Evolutionary conservation across 768 basidiomycete genomes (phyloP), one percentile per base, ranked within the genome.

Genomic region (Kondoa subrosea): DNA sequence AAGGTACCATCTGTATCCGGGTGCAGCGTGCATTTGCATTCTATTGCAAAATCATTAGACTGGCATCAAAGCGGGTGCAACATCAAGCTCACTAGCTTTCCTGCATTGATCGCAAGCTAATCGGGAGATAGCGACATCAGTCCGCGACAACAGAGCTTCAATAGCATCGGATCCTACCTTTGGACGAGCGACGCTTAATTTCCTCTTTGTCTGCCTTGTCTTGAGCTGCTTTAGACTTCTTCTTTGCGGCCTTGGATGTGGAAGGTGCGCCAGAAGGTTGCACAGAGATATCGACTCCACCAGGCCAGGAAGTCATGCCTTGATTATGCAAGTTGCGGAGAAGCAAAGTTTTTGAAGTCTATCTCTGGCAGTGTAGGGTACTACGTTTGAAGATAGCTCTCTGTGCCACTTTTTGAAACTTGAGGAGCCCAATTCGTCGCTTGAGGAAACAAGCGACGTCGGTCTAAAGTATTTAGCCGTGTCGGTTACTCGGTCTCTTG

Each of bases 151-250:
- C 26, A 29, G 31, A n/a, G 56, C 27, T 3, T 31, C 58, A 3
- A 25, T 56, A 4, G 56, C 16, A 50, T 34, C 15, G 25, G 31
- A 59, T 66, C 68, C 29, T 65, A 69, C 15, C 68, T 56, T 69
- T 69, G 8, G 50, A 58, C 14, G 56, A 59, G n/a, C 68, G 40
- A 33, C 65, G 56, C 65, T 69, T 69, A 58, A 66, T 66, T 29
- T 69, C 65, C 25, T 69, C 68, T 31, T 69, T 65, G 32, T 59
- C 65, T n/a, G 21, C 66, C 30, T 59, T 31, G 25, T 25, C 21
- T 31, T 59, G 21, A 4, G 58, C 25, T 4, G 25, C 30, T 59
- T 63, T 63, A 16, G 16, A 33, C 29, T 27, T 32, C 30, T 63
- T 63, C 29, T 63, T 63, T 27, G 61, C 12, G 29, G 61, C 40